phyloP scores from a whole-genome alignment of 441 rosid species.

The Erodium moschatum region DNA sequence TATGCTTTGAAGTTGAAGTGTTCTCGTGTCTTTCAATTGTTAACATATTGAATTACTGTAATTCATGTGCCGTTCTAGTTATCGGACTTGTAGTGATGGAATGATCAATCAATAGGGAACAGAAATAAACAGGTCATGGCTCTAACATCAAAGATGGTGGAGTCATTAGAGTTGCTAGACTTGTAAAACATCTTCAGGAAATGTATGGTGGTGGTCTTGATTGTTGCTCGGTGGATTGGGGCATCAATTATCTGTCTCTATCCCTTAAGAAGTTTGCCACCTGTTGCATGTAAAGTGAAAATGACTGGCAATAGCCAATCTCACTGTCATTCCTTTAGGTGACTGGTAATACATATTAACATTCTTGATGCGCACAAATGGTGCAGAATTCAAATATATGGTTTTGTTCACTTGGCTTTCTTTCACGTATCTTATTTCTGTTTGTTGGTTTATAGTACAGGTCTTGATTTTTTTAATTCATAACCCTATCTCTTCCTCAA shows the following conservation, averaged over 20 bases:
- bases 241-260: too few relatives aligned
- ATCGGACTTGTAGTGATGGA: background rate
- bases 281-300: too few relatives aligned
- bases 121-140: background rate
- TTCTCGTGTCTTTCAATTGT: background rate
- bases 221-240: too few relatives aligned
- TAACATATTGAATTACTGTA: background rate
- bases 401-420: background rate
- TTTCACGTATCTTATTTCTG: background rate
- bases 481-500: constrained; percentile 13
- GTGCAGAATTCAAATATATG: background rate
- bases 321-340: too few relatives aligned
- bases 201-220: too few relatives aligned
- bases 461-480: background rate
- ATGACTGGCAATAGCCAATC: too few relatives aligned
- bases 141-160: background rate
- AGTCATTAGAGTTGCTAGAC: background rate
- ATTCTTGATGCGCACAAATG: background rate
- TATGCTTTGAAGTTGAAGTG: background rate
- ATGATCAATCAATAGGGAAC: background rate
- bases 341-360: too few relatives aligned
- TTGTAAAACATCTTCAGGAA: too few relatives aligned
- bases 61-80: background rate
- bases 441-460: background rate
- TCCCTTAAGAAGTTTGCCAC: too few relatives aligned